Evolutionary conservation across 2,329 filamentous ascomycete genomes (phyloP).

Genomic region (Metarhizium brunneum): DNA sequence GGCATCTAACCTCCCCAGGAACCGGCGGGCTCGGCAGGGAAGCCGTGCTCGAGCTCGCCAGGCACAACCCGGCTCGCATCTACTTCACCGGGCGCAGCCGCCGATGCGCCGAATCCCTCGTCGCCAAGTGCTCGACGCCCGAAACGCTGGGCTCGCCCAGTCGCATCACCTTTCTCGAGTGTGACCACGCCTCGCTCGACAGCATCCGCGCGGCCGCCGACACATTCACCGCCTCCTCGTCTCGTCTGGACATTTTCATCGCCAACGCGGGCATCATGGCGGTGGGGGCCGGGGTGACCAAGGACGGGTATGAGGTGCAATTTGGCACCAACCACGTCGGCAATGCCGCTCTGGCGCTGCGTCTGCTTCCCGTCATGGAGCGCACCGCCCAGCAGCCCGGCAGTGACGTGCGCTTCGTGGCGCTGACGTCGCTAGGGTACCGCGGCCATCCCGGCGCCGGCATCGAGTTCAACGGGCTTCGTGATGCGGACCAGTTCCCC

Average conservation of each 20-base stretch:
- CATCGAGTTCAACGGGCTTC: constrained; percentile 17
- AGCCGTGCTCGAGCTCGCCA: constrained; percentile 17
- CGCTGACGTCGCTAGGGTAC: constrained; percentile 15
- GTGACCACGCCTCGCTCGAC: constrained; percentile 40
- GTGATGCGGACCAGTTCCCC: constrained; percentile 8
- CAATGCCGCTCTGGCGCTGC: constrained; percentile 22
- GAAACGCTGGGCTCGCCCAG: constrained; percentile 3
- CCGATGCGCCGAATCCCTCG: constrained; percentile 33
- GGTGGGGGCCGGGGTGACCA: constrained; percentile 20
- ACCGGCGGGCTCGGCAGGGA: constrained; percentile 20
- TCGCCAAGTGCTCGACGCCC: constrained; percentile 28
- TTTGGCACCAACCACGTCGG: constrained; percentile 26
- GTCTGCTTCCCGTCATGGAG: constrained; percentile 20
- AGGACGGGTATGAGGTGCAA: constrained; percentile 26
- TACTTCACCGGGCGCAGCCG: constrained; percentile 43
- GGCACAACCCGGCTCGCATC: constrained; percentile 40
- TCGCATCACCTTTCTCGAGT: constrained; percentile 24
- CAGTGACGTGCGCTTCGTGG: constrained; percentile 13
- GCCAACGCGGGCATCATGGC: constrained; percentile 23
- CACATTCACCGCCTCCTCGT: constrained; percentile 8
- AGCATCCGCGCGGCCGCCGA: constrained; percentile 30
- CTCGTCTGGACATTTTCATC: constrained; percentile 31
- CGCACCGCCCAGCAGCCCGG: constrained; percentile 9
- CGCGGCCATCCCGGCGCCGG: constrained; percentile 16
- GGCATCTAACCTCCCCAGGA: constrained; percentile 17